Percentiles rank a stretch among this genome's conserved stretches.
Conservation (phyloP, 805 yeast genomes). For the Lipomyces yamanashiensis region DNA sequence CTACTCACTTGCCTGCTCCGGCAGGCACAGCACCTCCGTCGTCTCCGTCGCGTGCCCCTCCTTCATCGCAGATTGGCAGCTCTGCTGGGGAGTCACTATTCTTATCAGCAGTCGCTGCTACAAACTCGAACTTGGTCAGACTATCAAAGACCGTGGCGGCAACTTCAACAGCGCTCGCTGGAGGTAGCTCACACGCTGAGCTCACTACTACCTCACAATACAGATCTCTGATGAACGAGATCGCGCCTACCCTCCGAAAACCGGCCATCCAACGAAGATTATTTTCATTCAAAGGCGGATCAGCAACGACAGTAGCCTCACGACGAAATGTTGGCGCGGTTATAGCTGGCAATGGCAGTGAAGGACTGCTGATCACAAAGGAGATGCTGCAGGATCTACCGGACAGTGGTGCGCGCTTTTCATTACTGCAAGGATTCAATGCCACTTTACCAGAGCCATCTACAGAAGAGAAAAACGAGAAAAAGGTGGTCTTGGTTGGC, state of each 20-base stretch:
- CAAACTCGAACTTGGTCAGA: conserved; percentile 47
- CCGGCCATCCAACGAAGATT: conserved; percentile 50
- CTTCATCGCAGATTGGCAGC: neutral
- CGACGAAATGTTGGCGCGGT: conserved; percentile 1
- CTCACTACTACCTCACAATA: conserved; percentile 48
- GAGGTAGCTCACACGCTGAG: conserved; percentile 41
- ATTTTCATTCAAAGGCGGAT: conserved; percentile 40
- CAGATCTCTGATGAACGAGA: conserved; percentile 54
- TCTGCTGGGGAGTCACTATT: conserved; percentile 37
- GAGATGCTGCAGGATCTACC: conserved; percentile 64
- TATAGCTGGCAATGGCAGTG: conserved; percentile 1
- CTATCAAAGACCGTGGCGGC: conserved; percentile 48
- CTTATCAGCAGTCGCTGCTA: conserved; percentile 47
- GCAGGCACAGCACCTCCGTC: neutral
- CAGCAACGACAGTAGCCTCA: conserved; percentile 3
- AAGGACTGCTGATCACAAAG: conserved; percentile 52
- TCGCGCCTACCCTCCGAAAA: conserved; percentile 45
- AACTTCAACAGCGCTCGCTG: conserved; percentile 46
- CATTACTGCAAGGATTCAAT: conserved; percentile 71
- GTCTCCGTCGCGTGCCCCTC: neutral
- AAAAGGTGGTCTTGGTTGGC: conserved; percentile 3
- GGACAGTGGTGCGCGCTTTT: conserved; percentile 46
- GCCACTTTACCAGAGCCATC: conserved; percentile 48
- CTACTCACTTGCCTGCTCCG: neutral
- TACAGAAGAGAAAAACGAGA: conserved; percentile 3